phyloP scores from a whole-genome alignment of 805 yeast species.

The Pichia insulana region DNA sequence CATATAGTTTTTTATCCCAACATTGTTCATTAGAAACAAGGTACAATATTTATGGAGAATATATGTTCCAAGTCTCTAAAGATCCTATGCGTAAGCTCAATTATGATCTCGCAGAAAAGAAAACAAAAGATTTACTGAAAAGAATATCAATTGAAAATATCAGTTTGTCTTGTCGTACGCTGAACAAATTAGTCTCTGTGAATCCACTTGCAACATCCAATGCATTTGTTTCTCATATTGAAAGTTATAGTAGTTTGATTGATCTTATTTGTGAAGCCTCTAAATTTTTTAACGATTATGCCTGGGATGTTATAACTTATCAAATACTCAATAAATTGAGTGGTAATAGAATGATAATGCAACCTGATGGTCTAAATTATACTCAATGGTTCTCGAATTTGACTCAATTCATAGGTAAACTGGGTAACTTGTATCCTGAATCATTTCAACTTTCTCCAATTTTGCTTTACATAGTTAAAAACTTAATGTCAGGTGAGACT shows the following conservation, averaged over 20 bases:
- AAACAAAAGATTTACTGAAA: conserved; percentile 69
- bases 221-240: conserved; percentile 71
- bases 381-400: conserved; percentile 81
- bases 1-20: conserved; percentile 42
- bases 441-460: conserved; percentile 56
- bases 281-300: conserved; percentile 59
- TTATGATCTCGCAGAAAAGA: conserved; percentile 61
- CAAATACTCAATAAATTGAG: conserved; percentile 66
- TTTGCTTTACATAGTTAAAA: conserved; percentile 49
- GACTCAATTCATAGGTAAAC: conserved; percentile 67
- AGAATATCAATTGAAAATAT: conserved; percentile 77
- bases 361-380: conserved; percentile 72
- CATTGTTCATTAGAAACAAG: conserved; percentile 53
- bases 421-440: conserved; percentile 45
- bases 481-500: conserved; percentile 50
- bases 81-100: conserved; percentile 47
- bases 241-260: conserved; percentile 83
- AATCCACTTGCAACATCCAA: conserved; percentile 75
- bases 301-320: conserved; percentile 79
- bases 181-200: conserved; percentile 62
- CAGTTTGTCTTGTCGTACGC: conserved; percentile 56
- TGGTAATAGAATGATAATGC: conserved; percentile 56
- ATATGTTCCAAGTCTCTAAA: conserved; percentile 49
- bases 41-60: conserved; percentile 74
- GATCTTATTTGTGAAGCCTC: conserved; percentile 74